Conservation (phyloP, 768 basidiomycete genomes). For the Russula sp. region DNA sequence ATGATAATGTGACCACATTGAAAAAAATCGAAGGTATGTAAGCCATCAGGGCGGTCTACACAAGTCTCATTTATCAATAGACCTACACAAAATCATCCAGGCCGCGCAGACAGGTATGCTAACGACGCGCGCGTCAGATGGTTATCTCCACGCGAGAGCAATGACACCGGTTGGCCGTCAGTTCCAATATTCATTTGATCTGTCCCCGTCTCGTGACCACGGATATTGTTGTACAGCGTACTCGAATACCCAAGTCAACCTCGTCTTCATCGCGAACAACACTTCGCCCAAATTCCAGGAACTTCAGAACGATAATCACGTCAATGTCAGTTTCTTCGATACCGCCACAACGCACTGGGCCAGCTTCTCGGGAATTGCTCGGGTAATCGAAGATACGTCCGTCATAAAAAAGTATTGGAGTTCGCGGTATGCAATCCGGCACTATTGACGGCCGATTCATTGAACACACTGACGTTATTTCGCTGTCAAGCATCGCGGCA, state of each 20-base stretch:
- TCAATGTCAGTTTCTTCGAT: slow-evolving; percentile 77
- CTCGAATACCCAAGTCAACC: slow-evolving; percentile 41
- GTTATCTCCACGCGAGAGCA: slow-evolving; percentile 68
- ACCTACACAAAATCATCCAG: slow-evolving; percentile 57
- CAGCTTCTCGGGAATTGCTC: slow-evolving; percentile 68
- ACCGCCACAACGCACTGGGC: slow-evolving; percentile 69
- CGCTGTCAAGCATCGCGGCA: slow-evolving; percentile 42
- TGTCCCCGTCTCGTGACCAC: not conserved
- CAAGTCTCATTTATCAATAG: slow-evolving; percentile 28
- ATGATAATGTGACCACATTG: slow-evolving; percentile 45
- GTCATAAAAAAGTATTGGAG: slow-evolving; percentile 58
- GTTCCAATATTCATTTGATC: slow-evolving; percentile 20
- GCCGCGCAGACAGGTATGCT: slow-evolving; percentile 66
- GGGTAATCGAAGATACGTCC: slow-evolving; percentile 51
- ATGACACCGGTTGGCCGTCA: slow-evolving; percentile 69
- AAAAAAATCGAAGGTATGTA: slow-evolving; percentile 58
- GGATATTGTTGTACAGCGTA: slow-evolving; percentile 32
- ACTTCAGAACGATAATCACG: slow-evolving; percentile 64
- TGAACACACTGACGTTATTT: not conserved
- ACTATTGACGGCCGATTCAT: too few relatives aligned
- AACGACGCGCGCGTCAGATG: slow-evolving; percentile 60
- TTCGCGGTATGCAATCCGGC: slow-evolving; percentile 36
- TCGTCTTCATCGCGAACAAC: slow-evolving; percentile 70
- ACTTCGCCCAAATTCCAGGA: slow-evolving; percentile 69
- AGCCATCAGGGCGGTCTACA: not conserved